Base-by-base conservation (phyloP, 805 yeast species). In the Priceomyces haplophilus region DNA sequence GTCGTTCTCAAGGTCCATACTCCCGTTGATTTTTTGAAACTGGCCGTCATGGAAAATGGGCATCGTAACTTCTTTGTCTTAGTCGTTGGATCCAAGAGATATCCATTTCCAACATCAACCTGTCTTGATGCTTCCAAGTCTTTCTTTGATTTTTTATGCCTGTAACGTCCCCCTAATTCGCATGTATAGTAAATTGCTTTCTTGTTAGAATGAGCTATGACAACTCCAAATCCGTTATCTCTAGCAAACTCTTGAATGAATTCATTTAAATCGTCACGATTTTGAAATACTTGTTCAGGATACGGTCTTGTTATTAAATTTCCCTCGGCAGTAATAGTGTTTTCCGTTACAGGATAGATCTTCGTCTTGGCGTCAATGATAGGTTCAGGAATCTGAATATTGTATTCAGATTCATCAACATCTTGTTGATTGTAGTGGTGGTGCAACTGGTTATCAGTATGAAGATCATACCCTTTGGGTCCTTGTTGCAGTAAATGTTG, bases 131-230 rank as follows among this genome's bases (percentile, higher is more conserved):
- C 55, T 38, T 49, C 55, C 30, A 42, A 52, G 20, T 54, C 58
- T 45, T 47, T 58, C 34, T 61, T 58, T 13, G 60, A 56, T 45
- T 74, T 72, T 54, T 76, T 76, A 51, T 75, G 79, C 44, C 82
- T 63, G 53, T 77, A 77, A 19, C 74, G 63, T 18, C 82, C 82
- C 35, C 82, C 82, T 35, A 77, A 60, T 55, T 77, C 81, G 55
- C 82, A 78, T 7, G 81, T 78, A 56, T 75, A 78, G 56, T 78
- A 78, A 46, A 78, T 78, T 27, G 82, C 82, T 55, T 78, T 78
- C 46, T 68, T 71, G 56, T 78, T 78, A 27, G 80, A 75, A 58
- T 78, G 81, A 20, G 81, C 79, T 55, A 78, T 77, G 16, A 78
- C 82, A 37, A 77, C 78, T 4, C 81, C 81, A 60, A 78, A 77